Evolutionary conservation across 2,329 filamentous ascomycete genomes (phyloP).

Genomic region (Exophiala lecanii-corni): DNA sequence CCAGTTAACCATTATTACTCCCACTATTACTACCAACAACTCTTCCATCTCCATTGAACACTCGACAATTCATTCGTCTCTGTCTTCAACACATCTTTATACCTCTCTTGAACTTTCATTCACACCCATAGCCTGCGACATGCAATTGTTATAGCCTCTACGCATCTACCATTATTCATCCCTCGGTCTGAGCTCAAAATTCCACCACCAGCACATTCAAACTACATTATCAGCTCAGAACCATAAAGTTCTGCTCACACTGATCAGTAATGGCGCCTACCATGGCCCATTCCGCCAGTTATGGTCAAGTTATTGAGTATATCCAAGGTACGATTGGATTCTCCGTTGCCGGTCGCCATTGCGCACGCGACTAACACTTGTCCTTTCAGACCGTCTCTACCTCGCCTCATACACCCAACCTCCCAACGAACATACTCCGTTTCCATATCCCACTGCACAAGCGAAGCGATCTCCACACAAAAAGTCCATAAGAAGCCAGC

Average conservation of each 20-base stretch:
- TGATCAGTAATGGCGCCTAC: conserved; percentile 24
- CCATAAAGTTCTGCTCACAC: conserved; percentile 18
- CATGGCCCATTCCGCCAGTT: conserved; percentile 51
- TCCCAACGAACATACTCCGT: conserved; percentile 75
- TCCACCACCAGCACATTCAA: too few relatives aligned
- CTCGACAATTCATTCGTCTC: too few relatives aligned
- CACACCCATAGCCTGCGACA: conserved; percentile 16
- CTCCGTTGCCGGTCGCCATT: conserved; percentile 35
- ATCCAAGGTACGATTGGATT: conserved; percentile 65
- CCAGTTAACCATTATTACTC: background rate
- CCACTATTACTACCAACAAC: background rate
- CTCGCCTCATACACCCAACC: conserved; percentile 84
- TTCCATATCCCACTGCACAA: conserved; percentile 67
- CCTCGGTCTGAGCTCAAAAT: conserved; percentile 12
- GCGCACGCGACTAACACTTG: conserved; percentile 14
- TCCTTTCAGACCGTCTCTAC: conserved; percentile 74
- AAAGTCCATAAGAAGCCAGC: conserved; percentile 62
- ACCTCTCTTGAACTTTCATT: too few relatives aligned
- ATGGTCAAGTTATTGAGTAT: conserved; percentile 92
- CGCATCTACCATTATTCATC: conserved; percentile 6
- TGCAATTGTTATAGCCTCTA: conserved; percentile 11
- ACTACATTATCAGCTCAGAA: too few relatives aligned
- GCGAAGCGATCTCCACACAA: conserved; percentile 67
- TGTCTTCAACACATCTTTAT: too few relatives aligned
- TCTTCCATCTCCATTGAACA: conserved; percentile 3